Evolutionary conservation across 2,329 filamentous ascomycete genomes (phyloP), one percentile per base, ranked within the genome.

Genomic region (Whalleya microplaca): DNA sequence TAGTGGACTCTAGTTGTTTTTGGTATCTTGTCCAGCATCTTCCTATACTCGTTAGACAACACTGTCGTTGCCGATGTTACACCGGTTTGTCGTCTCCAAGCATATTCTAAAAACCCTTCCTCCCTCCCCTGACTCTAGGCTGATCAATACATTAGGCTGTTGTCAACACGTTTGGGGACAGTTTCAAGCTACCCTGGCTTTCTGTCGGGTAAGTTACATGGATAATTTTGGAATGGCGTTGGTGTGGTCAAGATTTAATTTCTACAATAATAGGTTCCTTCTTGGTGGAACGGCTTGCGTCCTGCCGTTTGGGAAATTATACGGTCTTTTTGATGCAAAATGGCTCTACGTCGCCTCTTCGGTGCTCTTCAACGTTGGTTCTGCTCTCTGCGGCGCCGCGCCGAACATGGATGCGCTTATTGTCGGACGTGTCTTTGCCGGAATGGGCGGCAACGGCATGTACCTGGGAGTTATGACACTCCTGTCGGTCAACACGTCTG

Each of bases 341-440:
- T 75, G 66, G 66, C 53, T 75, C 1, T 70, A 66, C 51, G 37
- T 64, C 27, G 32, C n/a, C 21, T 47, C 23, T 19, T 27, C 53
- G n/a, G 12, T 56, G 23, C 14, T 64, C 14, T 65, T 65, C 55
- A 42, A 50, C 20, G 53, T 54, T 37, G 67, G 60, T 46, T 64
- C 64, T 27, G 72, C 74, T 1, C 53, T 78, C 2, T 80, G 78
- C 51, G 78, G 77, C 27, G 76, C 68, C 0, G 75, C 78, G 0
- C 75, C 74, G 0, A 73, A 59, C 19, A 78, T 80, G 69, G 64
- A 75, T 53, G 76, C 76, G 19, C 61, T 84, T 14, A 83, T 84
- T 51, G 64, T 79, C 12, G 79, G 79, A 2, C 71, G 79, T 5
- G 77, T 73, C 18, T 67, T 80, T 20, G 73, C 73, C 41, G 79